Evolutionary conservation across 176 grass and related monocot species (phyloP), one percentile per base, ranked within the genome.

Genomic region (Chrysopogon serrulatus): DNA sequence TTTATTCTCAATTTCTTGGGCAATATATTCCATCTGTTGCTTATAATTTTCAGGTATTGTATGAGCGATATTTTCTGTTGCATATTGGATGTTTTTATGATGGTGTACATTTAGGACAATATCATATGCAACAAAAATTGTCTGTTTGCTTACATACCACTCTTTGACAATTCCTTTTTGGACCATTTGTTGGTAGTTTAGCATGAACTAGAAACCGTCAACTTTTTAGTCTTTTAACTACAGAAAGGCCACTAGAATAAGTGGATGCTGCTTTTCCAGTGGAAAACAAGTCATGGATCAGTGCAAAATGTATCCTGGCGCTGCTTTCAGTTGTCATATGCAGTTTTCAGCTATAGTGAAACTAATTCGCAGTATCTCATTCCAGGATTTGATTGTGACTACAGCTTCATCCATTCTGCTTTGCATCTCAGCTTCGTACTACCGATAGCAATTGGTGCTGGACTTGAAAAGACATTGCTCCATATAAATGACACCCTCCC

Each of bases 381-480:
- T 76, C 77, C 86, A 94, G 92, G 86, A 94, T 66, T 77, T 86
- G 59, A 80, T 92, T 65, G 86, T 91, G 83, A 94, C 92, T 24
- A 63, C 71, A 49, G 40, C 78, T 32, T 76, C 88, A 57, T 87
- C 86, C 10, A 32, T 84, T 76, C 41, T 85, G 49, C 88, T 98
- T 61, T 92, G 88, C 86, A 82, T 89, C 43, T 86, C 83, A 68
- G 86, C 88, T 47, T 91, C 90, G 6, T 91, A 91, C 74, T 88
- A 86, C 67, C 68, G 88, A 80, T 94, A 87, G 90, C 48, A 61
- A 83, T 60, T 45, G 61, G 36, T 51, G 74, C 47, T 6, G 47
- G 36, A 75, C 41, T 47, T 14, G 12, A 85, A 80, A 83, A 27
- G 68, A 14, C 59, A 53, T 37, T 17, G 23, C 7, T 54, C 0